A percentile compares a stretch with the other conserved stretches of the same genome.
Evolutionary conservation across 306 rosid species (phyloP).

Genomic region (Lupinus albus): DNA sequence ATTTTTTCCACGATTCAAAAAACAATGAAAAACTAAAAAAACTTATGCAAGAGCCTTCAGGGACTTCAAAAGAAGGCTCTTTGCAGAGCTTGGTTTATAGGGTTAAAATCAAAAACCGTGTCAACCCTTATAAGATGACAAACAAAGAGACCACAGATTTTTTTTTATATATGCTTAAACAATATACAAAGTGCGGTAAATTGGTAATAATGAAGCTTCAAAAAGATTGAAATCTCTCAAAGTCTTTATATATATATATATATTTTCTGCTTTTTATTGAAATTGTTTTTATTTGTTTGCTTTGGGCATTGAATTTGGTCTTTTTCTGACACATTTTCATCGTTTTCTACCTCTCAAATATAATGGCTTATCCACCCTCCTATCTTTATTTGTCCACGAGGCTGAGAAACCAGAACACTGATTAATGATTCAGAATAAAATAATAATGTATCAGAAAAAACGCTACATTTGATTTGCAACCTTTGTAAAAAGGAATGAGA

Average conservation of each 20-base stretch:
- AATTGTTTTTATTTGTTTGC: too few species aligned
- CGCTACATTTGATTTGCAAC: background rate
- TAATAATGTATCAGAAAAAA: background rate
- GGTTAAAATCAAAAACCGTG: conserved; percentile 35
- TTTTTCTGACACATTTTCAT: conserved; percentile 44
- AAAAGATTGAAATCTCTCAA: too few species aligned
- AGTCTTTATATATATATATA: too few species aligned
- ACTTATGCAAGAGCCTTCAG: conserved; percentile 40
- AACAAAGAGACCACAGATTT: background rate
- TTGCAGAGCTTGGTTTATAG: conserved; percentile 14
- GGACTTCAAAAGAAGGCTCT: conserved; percentile 56
- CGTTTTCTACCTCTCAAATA: conserved; percentile 44
- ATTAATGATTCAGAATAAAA: background rate
- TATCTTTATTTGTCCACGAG: conserved; percentile 20
- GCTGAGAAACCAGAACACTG: background rate
- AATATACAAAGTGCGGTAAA: background rate
- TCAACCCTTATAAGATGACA: conserved; percentile 31
- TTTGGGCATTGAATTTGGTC: background rate
- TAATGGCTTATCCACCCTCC: background rate
- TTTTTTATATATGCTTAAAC: background rate
- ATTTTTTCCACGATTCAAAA: conserved; percentile 43
- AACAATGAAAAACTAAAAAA: background rate
- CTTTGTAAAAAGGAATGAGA: too few species aligned
- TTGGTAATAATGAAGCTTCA: too few species aligned
- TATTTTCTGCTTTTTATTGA: too few species aligned